Conservation (phyloP, 192 early-diverging fungal species). For the Entomortierella beljakovae region DNA sequence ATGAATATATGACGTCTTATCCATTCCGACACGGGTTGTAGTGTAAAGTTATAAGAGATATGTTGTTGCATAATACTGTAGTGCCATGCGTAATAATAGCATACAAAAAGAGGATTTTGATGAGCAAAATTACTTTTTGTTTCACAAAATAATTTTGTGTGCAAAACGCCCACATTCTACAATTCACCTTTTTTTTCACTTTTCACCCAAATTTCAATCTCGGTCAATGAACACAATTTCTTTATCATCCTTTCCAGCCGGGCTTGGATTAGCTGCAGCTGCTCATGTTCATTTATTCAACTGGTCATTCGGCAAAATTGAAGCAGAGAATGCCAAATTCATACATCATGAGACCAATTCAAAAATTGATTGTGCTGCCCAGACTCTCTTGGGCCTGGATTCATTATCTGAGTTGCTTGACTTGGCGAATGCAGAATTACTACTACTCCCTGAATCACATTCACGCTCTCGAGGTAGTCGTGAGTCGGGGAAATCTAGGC, state of each 20-base stretch:
- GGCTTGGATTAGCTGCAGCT: slow-evolving; percentile 23
- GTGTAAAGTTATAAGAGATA: no score
- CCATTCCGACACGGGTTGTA: no score
- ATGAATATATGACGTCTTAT: no score
- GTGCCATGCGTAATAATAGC: no score
- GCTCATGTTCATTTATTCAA: slow-evolving; percentile 30
- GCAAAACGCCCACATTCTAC: no score
- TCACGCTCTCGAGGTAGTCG: not conserved
- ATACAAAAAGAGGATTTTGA: no score
- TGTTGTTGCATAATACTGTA: no score
- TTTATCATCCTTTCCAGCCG: slow-evolving; percentile 15
- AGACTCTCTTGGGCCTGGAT: slow-evolving; percentile 4
- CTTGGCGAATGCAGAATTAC: not conserved
- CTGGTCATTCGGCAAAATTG: not conserved
- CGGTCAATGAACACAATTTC: no score
- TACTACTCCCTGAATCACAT: not conserved
- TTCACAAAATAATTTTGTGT: no score
- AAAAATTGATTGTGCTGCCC: not conserved
- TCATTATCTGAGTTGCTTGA: slow-evolving; percentile 13
- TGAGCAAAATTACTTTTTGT: no score
- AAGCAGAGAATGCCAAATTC: not conserved
- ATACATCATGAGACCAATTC: not conserved
- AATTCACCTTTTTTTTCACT: no score
- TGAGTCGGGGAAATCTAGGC: not conserved
- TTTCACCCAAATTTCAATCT: no score